Evolutionary conservation across 2,329 filamentous ascomycete species (phyloP).

Genomic region (Orbilia ellipsospora): DNA sequence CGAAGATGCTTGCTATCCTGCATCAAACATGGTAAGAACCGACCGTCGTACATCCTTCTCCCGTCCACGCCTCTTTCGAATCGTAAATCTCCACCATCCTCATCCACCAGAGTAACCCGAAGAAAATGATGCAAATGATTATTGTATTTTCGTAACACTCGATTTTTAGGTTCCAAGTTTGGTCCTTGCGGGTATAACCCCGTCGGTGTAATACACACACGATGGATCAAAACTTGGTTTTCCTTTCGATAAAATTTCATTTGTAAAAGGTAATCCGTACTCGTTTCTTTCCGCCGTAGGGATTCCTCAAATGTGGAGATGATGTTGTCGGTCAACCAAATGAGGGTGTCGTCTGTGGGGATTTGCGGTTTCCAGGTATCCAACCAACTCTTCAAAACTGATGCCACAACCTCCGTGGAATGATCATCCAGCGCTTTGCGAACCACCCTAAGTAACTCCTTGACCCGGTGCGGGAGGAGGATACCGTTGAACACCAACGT

Average conservation of each 20-base stretch:
- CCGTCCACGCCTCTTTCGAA: conserved; percentile 67
- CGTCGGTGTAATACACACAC: conserved; percentile 71
- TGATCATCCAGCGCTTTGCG: conserved; percentile 11
- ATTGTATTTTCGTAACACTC: conserved; percentile 75
- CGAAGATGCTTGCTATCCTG: conserved; percentile 66
- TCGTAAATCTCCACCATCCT: conserved; percentile 73
- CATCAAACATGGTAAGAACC: conserved; percentile 70
- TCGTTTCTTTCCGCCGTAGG: conserved; percentile 57
- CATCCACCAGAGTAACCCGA: conserved; percentile 78
- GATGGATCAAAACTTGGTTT: conserved; percentile 68
- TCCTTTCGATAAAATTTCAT: conserved; percentile 57
- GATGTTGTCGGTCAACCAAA: conserved; percentile 64
- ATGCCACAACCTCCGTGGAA: conserved; percentile 56
- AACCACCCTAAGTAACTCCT: conserved; percentile 66
- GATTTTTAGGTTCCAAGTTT: conserved; percentile 75
- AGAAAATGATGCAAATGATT: conserved; percentile 73
- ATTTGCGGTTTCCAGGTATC: conserved; percentile 68
- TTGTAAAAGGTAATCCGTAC: conserved; percentile 50
- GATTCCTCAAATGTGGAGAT: conserved; percentile 62
- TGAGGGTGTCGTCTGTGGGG: conserved; percentile 68
- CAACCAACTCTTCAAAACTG: conserved; percentile 68
- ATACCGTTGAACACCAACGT: conserved; percentile 73
- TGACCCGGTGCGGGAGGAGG: conserved; percentile 69
- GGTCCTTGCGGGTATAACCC: conserved; percentile 71
- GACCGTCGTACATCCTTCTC: conserved; percentile 63